phyloP scores from a whole-genome alignment of 805 yeast species.

The Yarrowia hollandica region DNA sequence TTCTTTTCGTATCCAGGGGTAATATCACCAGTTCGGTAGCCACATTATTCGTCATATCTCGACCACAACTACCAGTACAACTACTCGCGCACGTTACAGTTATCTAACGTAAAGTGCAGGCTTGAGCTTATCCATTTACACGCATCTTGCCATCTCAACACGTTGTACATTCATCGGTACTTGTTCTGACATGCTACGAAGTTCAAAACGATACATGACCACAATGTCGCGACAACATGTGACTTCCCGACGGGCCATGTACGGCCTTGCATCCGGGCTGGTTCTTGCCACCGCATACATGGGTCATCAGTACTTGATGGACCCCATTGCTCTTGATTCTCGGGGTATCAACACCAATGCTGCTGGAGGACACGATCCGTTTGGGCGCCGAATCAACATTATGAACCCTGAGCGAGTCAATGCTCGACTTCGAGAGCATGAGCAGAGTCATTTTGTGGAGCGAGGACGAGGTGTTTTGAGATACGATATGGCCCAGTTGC shows the following conservation, averaged over 20 bases:
- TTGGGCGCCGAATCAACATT: slow-evolving; percentile 26
- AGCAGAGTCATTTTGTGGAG: slow-evolving; percentile 76
- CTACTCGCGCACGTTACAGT: no score
- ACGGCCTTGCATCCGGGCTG: slow-evolving; percentile 19
- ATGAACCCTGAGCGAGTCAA: slow-evolving; percentile 61
- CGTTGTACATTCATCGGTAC: no score
- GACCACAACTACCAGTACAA: no score
- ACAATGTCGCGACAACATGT: slow-evolving; percentile 8
- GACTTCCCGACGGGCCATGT: slow-evolving; percentile 8
- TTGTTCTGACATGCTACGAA: slow-evolving; percentile 26
- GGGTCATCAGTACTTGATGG: slow-evolving; percentile 25
- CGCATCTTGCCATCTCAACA: no score
- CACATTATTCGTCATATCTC: no score
- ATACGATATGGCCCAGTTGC: slow-evolving; percentile 85
- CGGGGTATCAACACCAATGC: slow-evolving; percentile 21
- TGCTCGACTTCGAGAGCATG: slow-evolving; percentile 62
- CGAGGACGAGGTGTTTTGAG: slow-evolving; percentile 85
- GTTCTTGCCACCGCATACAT: slow-evolving; percentile 21
- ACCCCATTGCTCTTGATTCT: slow-evolving; percentile 24
- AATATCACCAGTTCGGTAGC: no score
- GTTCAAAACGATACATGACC: slow-evolving; percentile 6
- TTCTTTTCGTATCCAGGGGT: no score
- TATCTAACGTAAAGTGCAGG: no score
- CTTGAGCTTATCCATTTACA: no score
- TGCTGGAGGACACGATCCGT: slow-evolving; percentile 24